phyloP scores from a whole-genome alignment of 495 filamentous ascomycete genomes.

The Neurospora terricola region DNA sequence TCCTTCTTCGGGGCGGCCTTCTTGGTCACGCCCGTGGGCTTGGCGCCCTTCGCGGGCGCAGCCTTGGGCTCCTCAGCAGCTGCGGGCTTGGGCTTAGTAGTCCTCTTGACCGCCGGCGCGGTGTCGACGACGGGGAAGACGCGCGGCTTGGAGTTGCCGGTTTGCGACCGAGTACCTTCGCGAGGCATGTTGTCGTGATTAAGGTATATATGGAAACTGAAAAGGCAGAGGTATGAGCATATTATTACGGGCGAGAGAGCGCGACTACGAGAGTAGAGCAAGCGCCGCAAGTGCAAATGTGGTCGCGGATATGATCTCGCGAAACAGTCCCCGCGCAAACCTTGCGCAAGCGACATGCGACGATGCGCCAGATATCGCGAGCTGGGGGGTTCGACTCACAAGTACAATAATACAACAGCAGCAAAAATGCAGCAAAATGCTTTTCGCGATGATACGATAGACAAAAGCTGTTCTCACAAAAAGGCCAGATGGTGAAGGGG shows the following conservation, averaged over 20 bases:
- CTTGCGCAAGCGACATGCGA: background rate
- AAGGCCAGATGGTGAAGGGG: background rate
- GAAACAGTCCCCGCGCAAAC: background rate
- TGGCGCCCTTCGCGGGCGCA: slow-evolving; percentile 34
- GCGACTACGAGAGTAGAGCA: background rate
- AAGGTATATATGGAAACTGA: background rate
- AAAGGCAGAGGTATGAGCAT: background rate
- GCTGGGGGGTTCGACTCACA: background rate
- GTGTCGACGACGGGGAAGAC: slow-evolving; percentile 43
- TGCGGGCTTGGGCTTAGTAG: slow-evolving; percentile 28
- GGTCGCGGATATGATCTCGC: background rate
- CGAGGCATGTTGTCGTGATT: slow-evolving; percentile 34
- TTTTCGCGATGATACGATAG: background rate
- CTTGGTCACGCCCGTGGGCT: slow-evolving; percentile 45
- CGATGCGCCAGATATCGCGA: background rate
- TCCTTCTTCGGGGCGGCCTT: slow-evolving; percentile 45
- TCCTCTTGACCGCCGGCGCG: slow-evolving; percentile 38
- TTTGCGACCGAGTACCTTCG: slow-evolving; percentile 46
- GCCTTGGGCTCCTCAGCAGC: slow-evolving; percentile 25
- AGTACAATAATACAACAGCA: background rate
- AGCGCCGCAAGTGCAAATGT: background rate
- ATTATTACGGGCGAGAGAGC: background rate
- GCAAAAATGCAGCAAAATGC: background rate
- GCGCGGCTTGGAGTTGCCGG: slow-evolving; percentile 45
- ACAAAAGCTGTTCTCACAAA: background rate